Base-by-base conservation (phyloP, 1,284 basidiomycete species). In the Pterulicium gracile region DNA sequence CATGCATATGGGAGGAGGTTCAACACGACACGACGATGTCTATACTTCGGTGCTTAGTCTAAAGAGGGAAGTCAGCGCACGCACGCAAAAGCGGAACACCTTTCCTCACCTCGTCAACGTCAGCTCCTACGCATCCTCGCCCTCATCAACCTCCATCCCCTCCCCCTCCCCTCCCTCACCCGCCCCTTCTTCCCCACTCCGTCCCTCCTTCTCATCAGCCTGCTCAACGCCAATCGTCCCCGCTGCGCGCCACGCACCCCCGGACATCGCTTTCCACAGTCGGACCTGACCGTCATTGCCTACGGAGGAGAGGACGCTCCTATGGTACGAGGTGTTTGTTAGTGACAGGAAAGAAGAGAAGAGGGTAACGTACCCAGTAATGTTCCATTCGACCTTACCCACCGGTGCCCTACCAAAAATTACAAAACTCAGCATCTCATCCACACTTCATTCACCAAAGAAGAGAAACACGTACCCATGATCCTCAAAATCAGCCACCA, bases 211-310 rank as follows among this genome's bases (percentile, higher is more conserved):
- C 50, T 83, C 79, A 49, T 81, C 77, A 3, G 71, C 67, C 52
- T 87, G 80, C 56, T 88, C 84, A 36, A 88, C 81, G 40, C 81
- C 81, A 46, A 88, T 77, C 49, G 79, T 79, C 3, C 87, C 87
- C 21, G 84, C 84, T 3, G 82, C 70, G 51, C 82, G 66, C 86
- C 86, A 89, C 13, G 86, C 79, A 46, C 71, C 73, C 15, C 73
- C 81, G 13, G 72, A 72, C 0, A 80, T 81, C 13, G 84, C 83
- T 62, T 95, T 95, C 87, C 91, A 96, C 27, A 96, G 63, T 17
- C 90, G 72, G 23, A 96, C 77, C 13, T 84, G 76, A 0, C 91
- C 93, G 51, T 96, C 93, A 52, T 93, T 92, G 3, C 90, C 90
- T 1, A 85, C 81, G 0, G 88, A 91, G 1, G 89, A 88, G 13